Evolutionary conservation across 495 filamentous ascomycete genomes (phyloP), one percentile per base, ranked within the genome.

Genomic region (Hyaloscypha hepaticicola): DNA sequence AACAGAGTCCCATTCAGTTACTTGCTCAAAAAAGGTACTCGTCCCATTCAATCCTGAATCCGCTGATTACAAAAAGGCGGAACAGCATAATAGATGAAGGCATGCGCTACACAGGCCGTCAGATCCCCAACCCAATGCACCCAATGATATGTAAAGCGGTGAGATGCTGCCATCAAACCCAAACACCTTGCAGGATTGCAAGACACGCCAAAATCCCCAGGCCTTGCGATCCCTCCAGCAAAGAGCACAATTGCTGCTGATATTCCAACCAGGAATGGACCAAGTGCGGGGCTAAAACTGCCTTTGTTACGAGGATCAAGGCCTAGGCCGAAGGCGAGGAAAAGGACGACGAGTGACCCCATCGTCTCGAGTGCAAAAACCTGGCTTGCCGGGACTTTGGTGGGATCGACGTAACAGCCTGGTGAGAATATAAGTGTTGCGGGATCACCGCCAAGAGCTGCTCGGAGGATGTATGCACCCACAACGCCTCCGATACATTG

Each of bases 221-320:
- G 63, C 24, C 71, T 70, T 6, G 72, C 76, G 63, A 76, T 72
- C 16, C 76, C 72, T 7, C 77, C 74, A 8, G 72, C 74, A 71
- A 77, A 81, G 12, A 66, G 76, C 19, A 75, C 69, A 25, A 80
- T 55, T 0, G 75, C 78, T 11, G 82, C 56, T 2, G 75, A 66
- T 26, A 80, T 60, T 0, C 80, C 81, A 31, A 83, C 77, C 11
- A 82, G 70, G 59, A 78, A 77, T 1, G 79, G 80, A 8, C 74
- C 72, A 16, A 77, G 67, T 14, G 77, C 72, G 11, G 76, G 76
- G 0, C 80, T 80, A 69, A 78, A 80, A 16, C 78, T 69, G n/a
- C 73, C 63, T 12, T 68, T 65, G 63, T 83, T 79, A 26, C 79
- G 66, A 25, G 80, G 80, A 68, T 83, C 79, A 4, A 85, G 70